Base-by-base conservation (phyloP, 2,329 filamentous ascomycete species). In the Amesomyces nigricolor region DNA sequence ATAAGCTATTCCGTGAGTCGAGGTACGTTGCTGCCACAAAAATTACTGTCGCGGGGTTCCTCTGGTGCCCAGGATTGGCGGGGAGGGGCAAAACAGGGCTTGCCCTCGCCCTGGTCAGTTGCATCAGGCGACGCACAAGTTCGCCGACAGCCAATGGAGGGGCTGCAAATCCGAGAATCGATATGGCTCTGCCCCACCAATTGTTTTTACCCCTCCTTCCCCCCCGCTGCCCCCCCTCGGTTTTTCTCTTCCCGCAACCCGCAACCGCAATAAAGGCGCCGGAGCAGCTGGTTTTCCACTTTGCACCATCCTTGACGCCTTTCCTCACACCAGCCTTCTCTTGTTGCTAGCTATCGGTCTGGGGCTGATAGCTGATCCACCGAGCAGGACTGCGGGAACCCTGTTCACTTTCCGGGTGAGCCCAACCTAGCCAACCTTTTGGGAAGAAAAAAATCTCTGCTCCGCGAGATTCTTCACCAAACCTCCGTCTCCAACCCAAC, bases 61-160 rank as follows among this genome's bases (percentile, higher is more conserved):
- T 30, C 49, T 44, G 22, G 35, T 30, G 16, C 26, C 42, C 48
- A 32, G 45, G 54, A 50, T 38, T 56, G 29, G 47, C 32, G 38
- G 53, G 57, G 62, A 63, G 63, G 62, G 63, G 62, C 62, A 62
- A 61, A 62, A 59, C 62, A 64, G 63, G 63, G 63, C 63, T 64
- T 65, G 63, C 63, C 63, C 61, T 65, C 63, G 53, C 53, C 54
- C 51, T 54, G 55, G 46, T 51, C 59, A 51, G 59, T 61, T 57
- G 51, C 58, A 63, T 63, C 62, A 61, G 63, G 53, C 60, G 59
- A 54, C 60, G 62, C 61, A 62, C 61, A 64, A 59, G 51, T 57
- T 26, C 29, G 22, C 17, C n/a, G 37, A 47, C 47, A 49, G 46
- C 61, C 61, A 62, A 61, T 63, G 56, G 61, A 60, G 58, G 51